These are phyloP conservation scores for Chlorophyllum brunneum DNA, from an alignment of 768 basidiomycete genomes.

Conservation along the genomic window DNA sequence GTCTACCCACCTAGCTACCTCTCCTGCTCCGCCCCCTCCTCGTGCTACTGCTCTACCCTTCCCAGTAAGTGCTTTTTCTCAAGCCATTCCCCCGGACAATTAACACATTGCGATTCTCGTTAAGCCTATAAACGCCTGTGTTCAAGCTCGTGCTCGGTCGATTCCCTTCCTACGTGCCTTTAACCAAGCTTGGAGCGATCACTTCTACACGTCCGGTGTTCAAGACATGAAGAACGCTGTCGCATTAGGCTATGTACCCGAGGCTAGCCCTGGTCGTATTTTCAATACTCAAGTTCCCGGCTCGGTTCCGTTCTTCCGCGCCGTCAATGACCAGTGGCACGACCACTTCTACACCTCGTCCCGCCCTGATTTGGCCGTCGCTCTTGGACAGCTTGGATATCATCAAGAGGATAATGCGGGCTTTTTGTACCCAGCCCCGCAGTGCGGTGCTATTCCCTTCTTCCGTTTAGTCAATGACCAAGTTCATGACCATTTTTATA, in stretches of 20 bases:
- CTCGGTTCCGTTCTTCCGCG: neutral
- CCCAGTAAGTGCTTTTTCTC: too few relatives aligned
- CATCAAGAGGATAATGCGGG: neutral
- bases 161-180: neutral
- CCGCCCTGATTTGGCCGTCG: neutral
- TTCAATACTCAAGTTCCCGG: neutral
- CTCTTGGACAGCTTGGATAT: neutral
- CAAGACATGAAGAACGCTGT: constrained; percentile 1
- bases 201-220: neutral
- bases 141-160: neutral
- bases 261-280: neutral
- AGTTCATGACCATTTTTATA: neutral
- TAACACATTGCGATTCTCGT: too few relatives aligned
- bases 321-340: neutral
- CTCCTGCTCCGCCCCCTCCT: too few relatives aligned
- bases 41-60: too few relatives aligned
- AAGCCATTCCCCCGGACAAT: too few relatives aligned
- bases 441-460: neutral
- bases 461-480: neutral
- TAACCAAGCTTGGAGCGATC: neutral
- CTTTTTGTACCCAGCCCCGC: neutral
- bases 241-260: neutral
- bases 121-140: neutral
- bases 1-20: too few relatives aligned
- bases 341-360: neutral